Base-by-base conservation (phyloP, 2,329 filamentous ascomycete species). In the Monilinia polystroma region DNA sequence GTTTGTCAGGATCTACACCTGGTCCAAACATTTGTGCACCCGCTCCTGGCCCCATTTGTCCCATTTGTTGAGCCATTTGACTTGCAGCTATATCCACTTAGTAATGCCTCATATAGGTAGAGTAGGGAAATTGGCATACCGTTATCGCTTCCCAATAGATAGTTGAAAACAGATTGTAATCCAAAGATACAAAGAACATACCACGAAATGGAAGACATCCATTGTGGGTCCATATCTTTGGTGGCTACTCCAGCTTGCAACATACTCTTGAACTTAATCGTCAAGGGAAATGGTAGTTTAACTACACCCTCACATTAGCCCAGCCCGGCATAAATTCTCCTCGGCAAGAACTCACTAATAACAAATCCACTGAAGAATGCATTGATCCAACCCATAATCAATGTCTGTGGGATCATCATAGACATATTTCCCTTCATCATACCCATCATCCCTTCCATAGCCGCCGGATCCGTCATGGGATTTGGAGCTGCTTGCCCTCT, bases 381-480 rank as follows among this genome's bases (percentile, higher is more conserved):
- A 81, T 99, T 99, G 78, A 99, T 98, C 95, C 95, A 99, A 72
- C 94, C 95, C 95, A 99, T 99, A 73, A 99, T 99, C 77, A 99
- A 81, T 7, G 93, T 98, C 80, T 99, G 97, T 59, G 95, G 95
- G 67, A 99, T 92, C 82, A 99, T 98, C 95, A 98, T 99, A 71
- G 95, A 94, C 91, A 99, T 97, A 77, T 99, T 97, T 67, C 93
- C 93, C 86, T 99, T 99, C 92, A 99, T 96, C 92, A 97, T 97
- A 73, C 95, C 94, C 95, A 99, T 99, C 95, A 99, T 99, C 73
- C 93, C 94, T 77, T 99, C 96, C 95, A 99, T 99, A 67, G 92
- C 92, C 58, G 90, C 90, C 29, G 96, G 96, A 78, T 99, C 95
- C 14, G 90, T 91, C 87, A 99, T 93, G 4, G 95, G 95, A 80